Conservation (phyloP, 2,329 filamentous ascomycete genomes). For the Aspergillus proliferans region DNA sequence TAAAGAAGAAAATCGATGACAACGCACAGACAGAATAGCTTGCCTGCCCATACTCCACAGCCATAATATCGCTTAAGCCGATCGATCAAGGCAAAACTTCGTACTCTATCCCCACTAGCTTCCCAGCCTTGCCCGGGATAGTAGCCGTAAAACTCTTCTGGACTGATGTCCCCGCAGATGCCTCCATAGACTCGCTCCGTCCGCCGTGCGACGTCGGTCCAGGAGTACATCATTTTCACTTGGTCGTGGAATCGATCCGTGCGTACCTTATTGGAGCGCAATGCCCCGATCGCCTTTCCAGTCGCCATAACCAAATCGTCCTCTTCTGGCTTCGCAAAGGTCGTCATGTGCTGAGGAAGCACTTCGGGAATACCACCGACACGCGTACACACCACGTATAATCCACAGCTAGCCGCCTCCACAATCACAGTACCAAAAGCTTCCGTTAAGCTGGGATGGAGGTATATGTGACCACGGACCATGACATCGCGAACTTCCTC, state of each 20-base stretch:
- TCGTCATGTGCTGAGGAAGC: conserved; percentile 91
- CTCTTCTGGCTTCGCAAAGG: conserved; percentile 93
- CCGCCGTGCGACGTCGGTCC: conserved; percentile 88
- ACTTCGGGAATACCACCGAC: conserved; percentile 97
- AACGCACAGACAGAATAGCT: conserved; percentile 90
- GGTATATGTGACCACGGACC: conserved; percentile 92
- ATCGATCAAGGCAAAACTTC: conserved; percentile 89
- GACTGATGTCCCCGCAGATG: conserved; percentile 77
- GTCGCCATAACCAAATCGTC: conserved; percentile 90
- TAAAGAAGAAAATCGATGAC: conserved; percentile 92
- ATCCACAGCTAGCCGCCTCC: conserved; percentile 87
- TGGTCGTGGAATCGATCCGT: conserved; percentile 95
- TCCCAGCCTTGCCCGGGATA: conserved; percentile 64
- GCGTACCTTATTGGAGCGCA: conserved; percentile 78
- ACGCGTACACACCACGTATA: conserved; percentile 94
- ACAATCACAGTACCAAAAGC: conserved; percentile 98
- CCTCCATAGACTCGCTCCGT: conserved; percentile 95
- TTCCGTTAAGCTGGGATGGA: conserved; percentile 91
- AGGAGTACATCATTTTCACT: conserved; percentile 97
- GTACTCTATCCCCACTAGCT: conserved; percentile 64
- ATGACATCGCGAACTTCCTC: conserved; percentile 97
- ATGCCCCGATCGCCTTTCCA: conserved; percentile 75
- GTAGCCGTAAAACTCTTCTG: conserved; percentile 83
- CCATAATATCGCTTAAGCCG: conserved; percentile 94
- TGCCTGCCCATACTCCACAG: conserved; percentile 96